Evolutionary conservation across 257 asterid genomes (phyloP).

Genomic region (Solanum sparsipilum): DNA sequence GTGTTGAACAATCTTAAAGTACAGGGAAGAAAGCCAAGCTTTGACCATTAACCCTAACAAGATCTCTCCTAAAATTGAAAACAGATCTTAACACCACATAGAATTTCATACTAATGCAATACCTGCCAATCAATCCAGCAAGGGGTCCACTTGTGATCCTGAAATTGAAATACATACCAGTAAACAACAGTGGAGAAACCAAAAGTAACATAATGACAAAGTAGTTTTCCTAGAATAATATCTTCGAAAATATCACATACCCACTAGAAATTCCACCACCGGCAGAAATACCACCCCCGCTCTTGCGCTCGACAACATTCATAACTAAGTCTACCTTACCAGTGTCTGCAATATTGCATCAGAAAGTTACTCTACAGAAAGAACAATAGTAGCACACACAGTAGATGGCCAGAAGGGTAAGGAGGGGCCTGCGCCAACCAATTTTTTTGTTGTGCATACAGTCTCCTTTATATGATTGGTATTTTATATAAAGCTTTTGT

Average conservation of each 20-base stretch:
- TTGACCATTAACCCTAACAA: not conserved
- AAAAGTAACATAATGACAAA: not conserved
- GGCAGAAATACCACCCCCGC: slow-evolving; percentile 83
- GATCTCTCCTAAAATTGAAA: not conserved
- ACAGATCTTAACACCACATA: not conserved
- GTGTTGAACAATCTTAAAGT: not conserved
- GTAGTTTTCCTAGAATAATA: not conserved
- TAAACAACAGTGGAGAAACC: slow-evolving; percentile 1
- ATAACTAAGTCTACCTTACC: slow-evolving; percentile 88
- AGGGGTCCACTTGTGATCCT: slow-evolving; percentile 96
- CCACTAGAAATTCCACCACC: slow-evolving; percentile 99
- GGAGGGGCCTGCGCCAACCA: not conserved
- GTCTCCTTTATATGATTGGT: not conserved
- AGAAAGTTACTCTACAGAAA: not conserved
- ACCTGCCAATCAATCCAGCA: slow-evolving; percentile 98
- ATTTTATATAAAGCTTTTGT: not conserved
- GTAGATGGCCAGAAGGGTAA: not conserved
- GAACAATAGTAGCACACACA: not conserved
- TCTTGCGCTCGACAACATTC: slow-evolving; percentile 92
- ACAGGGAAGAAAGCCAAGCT: not conserved
- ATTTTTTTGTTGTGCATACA: not conserved
- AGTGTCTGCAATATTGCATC: slow-evolving; percentile 39
- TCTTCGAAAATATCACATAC: slow-evolving; percentile 35
- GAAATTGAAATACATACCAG: slow-evolving; percentile 13
- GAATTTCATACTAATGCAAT: not conserved